phyloP scores from a whole-genome alignment of 2,329 filamentous ascomycete genomes.

The Trichoderma atroviride region DNA sequence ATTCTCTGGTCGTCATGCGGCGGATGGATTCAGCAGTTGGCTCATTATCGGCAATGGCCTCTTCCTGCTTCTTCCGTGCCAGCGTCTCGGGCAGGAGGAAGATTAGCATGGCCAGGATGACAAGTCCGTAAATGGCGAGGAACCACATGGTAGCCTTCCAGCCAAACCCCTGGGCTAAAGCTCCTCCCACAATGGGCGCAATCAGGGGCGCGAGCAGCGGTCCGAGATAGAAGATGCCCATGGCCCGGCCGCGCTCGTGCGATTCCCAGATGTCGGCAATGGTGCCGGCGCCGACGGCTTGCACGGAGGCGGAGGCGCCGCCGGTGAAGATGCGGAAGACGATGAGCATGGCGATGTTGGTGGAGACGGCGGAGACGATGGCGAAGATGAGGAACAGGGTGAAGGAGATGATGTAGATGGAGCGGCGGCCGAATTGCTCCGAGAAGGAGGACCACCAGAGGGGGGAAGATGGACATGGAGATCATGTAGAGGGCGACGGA shows the following conservation, averaged over 20 bases:
- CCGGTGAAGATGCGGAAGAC: slow-evolving; percentile 74
- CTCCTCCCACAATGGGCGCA: slow-evolving; percentile 76
- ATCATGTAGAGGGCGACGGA: slow-evolving; percentile 82
- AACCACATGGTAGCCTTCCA: slow-evolving; percentile 84
- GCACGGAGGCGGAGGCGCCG: slow-evolving; percentile 77
- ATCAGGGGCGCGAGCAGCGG: slow-evolving; percentile 74
- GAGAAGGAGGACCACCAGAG: slow-evolving; percentile 87
- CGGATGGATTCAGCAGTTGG: slow-evolving; percentile 30
- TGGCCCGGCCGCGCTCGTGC: slow-evolving; percentile 72
- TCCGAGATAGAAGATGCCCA: slow-evolving; percentile 81
- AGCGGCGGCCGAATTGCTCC: slow-evolving; percentile 70
- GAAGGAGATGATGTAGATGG: slow-evolving; percentile 79
- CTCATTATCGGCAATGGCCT: slow-evolving; percentile 1
- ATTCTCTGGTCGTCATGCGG: slow-evolving; percentile 64
- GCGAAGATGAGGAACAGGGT: slow-evolving; percentile 71
- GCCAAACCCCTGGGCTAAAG: slow-evolving; percentile 66
- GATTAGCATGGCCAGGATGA: slow-evolving; percentile 58
- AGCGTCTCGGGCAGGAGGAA: slow-evolving; percentile 69
- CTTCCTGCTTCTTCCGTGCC: slow-evolving; percentile 38
- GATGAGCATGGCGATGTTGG: slow-evolving; percentile 74
- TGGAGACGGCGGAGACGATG: slow-evolving; percentile 67
- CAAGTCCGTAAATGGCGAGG: slow-evolving; percentile 67
- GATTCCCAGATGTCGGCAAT: slow-evolving; percentile 81
- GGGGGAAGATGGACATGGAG: slow-evolving; percentile 80
- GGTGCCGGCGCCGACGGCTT: slow-evolving; percentile 81